Evolutionary conservation across 257 asterid genomes (phyloP).

Genomic region (Solanum appendiculatum): DNA sequence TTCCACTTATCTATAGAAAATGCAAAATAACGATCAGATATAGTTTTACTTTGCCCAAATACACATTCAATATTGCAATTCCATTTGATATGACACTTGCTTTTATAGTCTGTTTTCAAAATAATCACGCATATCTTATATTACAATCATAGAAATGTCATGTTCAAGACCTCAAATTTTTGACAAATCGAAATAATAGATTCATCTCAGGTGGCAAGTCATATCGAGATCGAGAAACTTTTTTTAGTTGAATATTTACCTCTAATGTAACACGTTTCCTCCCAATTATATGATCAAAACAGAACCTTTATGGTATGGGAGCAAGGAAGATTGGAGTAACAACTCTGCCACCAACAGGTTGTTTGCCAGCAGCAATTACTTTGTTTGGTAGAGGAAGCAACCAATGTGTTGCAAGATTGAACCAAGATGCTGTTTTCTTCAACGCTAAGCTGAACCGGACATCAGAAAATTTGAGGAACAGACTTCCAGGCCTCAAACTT

Average conservation of each 20-base stretch:
- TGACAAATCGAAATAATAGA: background rate
- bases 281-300: background rate
- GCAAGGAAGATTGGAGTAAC: constrained; percentile 75
- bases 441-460: constrained; percentile 55
- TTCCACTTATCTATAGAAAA: too few relatives aligned
- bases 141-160: too few relatives aligned
- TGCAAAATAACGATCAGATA: too few relatives aligned
- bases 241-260: background rate
- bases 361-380: constrained; percentile 84
- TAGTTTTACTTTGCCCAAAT: too few relatives aligned
- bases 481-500: constrained; percentile 50
- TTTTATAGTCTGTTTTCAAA: too few relatives aligned
- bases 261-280: background rate
- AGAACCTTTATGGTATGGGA: constrained; percentile 52
- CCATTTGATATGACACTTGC: too few relatives aligned
- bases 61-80: too few relatives aligned
- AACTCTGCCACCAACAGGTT: constrained; percentile 64
- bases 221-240: background rate
- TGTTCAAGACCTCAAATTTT: too few relatives aligned
- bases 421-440: constrained; percentile 56
- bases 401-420: constrained; percentile 52
- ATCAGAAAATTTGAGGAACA: constrained; percentile 42
- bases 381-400: constrained; percentile 59
- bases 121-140: too few relatives aligned
- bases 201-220: background rate